Conservation (phyloP, 208 protist species). For the Balamuthia mandrillaris region DNA sequence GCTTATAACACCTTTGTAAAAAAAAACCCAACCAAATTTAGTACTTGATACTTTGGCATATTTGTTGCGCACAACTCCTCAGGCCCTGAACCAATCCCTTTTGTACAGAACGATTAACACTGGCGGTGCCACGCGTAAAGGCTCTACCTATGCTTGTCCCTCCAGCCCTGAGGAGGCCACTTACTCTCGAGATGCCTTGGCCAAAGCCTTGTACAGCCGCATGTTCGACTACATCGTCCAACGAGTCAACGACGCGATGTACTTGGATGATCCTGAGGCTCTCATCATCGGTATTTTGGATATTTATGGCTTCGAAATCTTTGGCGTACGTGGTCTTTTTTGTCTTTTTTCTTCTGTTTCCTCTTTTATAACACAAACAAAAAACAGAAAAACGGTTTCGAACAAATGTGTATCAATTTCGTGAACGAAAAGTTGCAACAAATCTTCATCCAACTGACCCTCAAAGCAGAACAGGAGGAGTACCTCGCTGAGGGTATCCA, state of each 20-base stretch:
- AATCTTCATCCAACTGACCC: slow-evolving; percentile 96
- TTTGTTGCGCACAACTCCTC: slow-evolving; percentile 49
- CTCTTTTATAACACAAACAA: not conserved
- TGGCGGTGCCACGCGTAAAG: slow-evolving; percentile 42
- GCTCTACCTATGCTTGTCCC: slow-evolving; percentile 47
- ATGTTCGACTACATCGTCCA: slow-evolving; percentile 92
- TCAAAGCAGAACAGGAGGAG: slow-evolving; percentile 91
- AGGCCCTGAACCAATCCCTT: slow-evolving; percentile 42
- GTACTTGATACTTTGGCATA: slow-evolving; percentile 55
- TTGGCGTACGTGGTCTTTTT: slow-evolving; percentile 55
- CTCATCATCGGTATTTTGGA: slow-evolving; percentile 89
- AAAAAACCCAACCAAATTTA: too few relatives aligned
- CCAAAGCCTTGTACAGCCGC: slow-evolving; percentile 88
- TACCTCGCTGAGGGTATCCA: slow-evolving; percentile 91
- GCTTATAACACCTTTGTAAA: not conserved
- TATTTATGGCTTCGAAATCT: slow-evolving; percentile 96
- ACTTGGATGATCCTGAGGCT: slow-evolving; percentile 54
- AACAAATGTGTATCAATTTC: slow-evolving; percentile 99
- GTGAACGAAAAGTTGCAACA: slow-evolving; percentile 98
- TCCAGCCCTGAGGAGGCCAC: too few relatives aligned
- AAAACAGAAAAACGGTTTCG: slow-evolving; percentile 87
- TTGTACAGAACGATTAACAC: slow-evolving; percentile 56
- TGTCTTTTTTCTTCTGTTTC: not conserved
- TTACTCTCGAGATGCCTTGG: slow-evolving; percentile 83
- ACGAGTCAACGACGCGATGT: slow-evolving; percentile 81